A percentile compares a stretch with the other conserved stretches of the same genome.
phyloP scores from a whole-genome alignment of 2,329 filamentous ascomycete species.

The Penicillium sp. region DNA sequence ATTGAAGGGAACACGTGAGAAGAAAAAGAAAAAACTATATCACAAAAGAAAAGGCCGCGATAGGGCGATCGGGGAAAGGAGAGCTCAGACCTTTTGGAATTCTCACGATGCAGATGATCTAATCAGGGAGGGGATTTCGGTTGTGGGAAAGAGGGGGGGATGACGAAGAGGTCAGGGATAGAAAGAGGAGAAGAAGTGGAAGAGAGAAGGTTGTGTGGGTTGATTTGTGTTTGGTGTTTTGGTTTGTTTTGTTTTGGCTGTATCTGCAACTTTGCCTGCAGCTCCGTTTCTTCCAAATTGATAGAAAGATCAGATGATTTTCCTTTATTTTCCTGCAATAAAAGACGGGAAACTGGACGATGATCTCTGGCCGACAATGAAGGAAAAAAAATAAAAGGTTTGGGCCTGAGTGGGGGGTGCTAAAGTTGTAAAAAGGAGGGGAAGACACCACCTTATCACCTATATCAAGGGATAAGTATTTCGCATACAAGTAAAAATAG shows the following conservation, averaged over 20 bases:
- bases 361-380: background rate
- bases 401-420: background rate
- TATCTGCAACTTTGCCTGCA: background rate
- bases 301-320: background rate
- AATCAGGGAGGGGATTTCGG: slow-evolving; percentile 7
- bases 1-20: background rate
- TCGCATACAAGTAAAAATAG: background rate
- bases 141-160: background rate
- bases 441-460: background rate
- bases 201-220: background rate
- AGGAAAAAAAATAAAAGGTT: background rate
- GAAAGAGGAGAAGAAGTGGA: background rate
- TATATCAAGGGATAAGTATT: background rate
- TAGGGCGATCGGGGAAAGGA: background rate
- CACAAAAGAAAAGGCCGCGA: background rate
- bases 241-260: background rate
- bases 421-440: background rate
- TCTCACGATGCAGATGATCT: slow-evolving; percentile 10
- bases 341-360: background rate
- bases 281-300: background rate
- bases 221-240: background rate
- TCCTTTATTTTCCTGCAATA: background rate
- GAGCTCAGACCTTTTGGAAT: slow-evolving; percentile 15
- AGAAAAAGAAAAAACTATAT: background rate
- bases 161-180: background rate